Conservation (phyloP, 2,329 filamentous ascomycete genomes). For the Metarhizium guizhouense region DNA sequence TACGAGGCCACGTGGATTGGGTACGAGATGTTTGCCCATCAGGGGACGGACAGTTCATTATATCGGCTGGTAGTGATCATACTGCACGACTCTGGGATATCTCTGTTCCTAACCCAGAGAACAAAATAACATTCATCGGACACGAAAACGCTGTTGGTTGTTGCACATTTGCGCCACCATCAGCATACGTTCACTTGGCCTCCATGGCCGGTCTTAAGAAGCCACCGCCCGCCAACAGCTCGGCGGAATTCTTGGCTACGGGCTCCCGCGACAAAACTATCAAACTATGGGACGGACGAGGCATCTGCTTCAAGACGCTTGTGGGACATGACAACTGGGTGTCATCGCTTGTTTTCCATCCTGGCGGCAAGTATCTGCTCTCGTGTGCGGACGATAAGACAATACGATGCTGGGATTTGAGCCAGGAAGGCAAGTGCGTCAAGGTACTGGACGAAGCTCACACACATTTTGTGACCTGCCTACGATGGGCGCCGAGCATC, state of each 20-base stretch:
- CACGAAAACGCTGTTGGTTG: conserved; percentile 84
- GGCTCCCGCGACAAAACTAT: conserved; percentile 88
- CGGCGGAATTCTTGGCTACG: conserved; percentile 83
- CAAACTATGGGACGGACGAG: conserved; percentile 78
- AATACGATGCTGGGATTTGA: conserved; percentile 86
- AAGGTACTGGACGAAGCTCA: conserved; percentile 72
- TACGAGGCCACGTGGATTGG: conserved; percentile 78
- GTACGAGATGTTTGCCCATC: conserved; percentile 80
- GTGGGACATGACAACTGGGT: conserved; percentile 94
- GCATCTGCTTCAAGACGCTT: conserved; percentile 75
- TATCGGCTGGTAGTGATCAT: conserved; percentile 75
- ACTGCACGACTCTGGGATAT: conserved; percentile 80
- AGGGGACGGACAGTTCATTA: conserved; percentile 68
- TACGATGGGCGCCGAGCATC: conserved; percentile 71
- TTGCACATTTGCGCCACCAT: conserved; percentile 73
- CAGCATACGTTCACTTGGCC: conserved; percentile 70
- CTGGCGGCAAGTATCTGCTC: conserved; percentile 81
- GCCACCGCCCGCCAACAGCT: conserved; percentile 61
- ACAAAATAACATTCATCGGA: conserved; percentile 69
- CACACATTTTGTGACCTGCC: conserved; percentile 74
- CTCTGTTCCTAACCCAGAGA: conserved; percentile 52
- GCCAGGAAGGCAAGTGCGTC: conserved; percentile 83
- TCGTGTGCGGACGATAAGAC: conserved; percentile 87
- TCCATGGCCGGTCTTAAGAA: conserved; percentile 75
- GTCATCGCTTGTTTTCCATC: conserved; percentile 77